These are phyloP conservation scores for Colletotrichum lindemuthianum DNA, from an alignment of 2,329 filamentous ascomycete genomes.

Conservation along the genomic window DNA sequence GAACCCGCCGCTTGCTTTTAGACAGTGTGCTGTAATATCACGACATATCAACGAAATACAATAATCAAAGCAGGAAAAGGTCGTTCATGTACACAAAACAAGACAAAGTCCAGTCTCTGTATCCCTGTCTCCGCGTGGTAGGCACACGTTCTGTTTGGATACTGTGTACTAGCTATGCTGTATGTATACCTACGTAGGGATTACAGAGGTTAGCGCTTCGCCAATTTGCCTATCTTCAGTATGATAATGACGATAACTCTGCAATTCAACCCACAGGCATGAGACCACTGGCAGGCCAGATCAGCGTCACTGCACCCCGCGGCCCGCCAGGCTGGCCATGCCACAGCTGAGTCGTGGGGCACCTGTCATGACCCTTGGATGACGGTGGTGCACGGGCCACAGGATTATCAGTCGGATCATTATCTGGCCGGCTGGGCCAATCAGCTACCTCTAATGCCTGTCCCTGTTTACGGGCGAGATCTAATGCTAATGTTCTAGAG, in stretches of 20 bases:
- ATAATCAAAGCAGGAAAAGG: not conserved
- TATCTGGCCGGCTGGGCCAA: conserved; percentile 28
- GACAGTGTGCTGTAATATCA: not conserved
- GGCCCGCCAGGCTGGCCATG: too few species aligned
- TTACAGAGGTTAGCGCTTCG: too few species aligned
- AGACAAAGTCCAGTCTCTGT: not conserved
- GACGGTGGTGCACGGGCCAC: conserved; percentile 1
- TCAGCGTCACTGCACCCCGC: conserved; percentile 27
- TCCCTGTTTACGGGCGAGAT: conserved; percentile 19
- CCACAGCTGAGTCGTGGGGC: conserved; percentile 11
- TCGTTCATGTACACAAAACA: not conserved
- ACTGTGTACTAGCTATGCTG: too few species aligned
- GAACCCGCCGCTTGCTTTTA: not conserved
- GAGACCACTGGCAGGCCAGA: not conserved
- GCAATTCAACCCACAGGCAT: not conserved
- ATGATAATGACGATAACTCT: too few species aligned
- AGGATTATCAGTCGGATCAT: conserved; percentile 27
- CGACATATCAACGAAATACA: not conserved
- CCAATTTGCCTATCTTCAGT: too few species aligned
- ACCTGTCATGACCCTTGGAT: conserved; percentile 16
- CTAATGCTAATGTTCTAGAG: conserved; percentile 15
- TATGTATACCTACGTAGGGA: too few species aligned
- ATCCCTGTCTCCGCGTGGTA: too few species aligned
- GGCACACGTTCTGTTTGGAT: too few species aligned
- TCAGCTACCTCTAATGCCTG: conserved; percentile 18